These are phyloP conservation scores for Apophysomyces sp. DNA, from an alignment of 371 early-diverging fungal genomes.

Conservation along the genomic window DNA sequence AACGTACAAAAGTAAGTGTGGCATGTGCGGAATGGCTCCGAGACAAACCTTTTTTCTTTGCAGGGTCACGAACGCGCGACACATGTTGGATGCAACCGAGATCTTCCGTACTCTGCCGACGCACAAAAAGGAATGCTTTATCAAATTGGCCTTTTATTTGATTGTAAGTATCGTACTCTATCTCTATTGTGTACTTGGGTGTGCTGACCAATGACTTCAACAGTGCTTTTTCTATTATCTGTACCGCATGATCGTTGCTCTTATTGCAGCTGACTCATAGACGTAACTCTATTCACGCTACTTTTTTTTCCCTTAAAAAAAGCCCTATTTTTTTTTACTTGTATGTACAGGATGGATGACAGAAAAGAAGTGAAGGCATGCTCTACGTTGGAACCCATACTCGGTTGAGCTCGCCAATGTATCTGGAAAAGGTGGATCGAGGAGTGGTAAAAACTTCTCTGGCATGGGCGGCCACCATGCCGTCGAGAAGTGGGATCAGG, in stretches of 20 bases:
- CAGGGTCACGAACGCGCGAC: slow-evolving; percentile 78
- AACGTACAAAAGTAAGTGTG: slow-evolving; percentile 79
- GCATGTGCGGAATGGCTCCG: neutral
- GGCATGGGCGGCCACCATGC: slow-evolving; percentile 37
- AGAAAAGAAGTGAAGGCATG: neutral
- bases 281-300: neutral
- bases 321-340: neutral
- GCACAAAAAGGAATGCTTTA: slow-evolving; percentile 94
- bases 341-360: neutral
- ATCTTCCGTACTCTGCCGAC: slow-evolving; percentile 88
- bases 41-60: neutral
- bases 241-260: slow-evolving; percentile 74
- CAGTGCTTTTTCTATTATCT: slow-evolving; percentile 89
- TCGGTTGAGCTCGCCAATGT: slow-evolving; percentile 24
- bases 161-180: slow-evolving; percentile 45
- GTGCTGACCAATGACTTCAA: neutral
- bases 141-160: slow-evolving; percentile 94
- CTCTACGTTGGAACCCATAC: slow-evolving; percentile 16
- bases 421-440: slow-evolving; percentile 33
- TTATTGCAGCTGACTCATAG: slow-evolving; percentile 61
- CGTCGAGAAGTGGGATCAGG: slow-evolving; percentile 31
- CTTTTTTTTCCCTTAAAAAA: neutral
- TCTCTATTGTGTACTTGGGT: neutral
- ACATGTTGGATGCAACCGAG: slow-evolving; percentile 96
- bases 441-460: slow-evolving; percentile 25